Evolutionary conservation across 2,329 filamentous ascomycete genomes (phyloP).

Genomic region (Botryotinia calthae): DNA sequence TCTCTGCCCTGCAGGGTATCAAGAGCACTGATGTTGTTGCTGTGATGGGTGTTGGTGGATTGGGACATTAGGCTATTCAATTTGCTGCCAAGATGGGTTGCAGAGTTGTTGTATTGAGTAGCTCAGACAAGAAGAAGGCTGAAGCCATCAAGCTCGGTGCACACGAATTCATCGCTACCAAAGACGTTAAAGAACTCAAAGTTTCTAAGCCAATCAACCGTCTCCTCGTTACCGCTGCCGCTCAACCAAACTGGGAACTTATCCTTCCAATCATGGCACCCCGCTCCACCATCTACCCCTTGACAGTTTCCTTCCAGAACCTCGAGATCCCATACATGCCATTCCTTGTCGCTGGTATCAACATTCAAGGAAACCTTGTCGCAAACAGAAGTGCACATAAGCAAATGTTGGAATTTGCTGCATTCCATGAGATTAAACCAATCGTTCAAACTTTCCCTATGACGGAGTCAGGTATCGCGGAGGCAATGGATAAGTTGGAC

Average conservation of each 20-base stretch:
- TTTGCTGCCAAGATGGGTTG: conserved; percentile 62
- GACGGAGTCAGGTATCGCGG: conserved; percentile 50
- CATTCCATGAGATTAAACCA: conserved; percentile 54
- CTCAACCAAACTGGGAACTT: conserved; percentile 27
- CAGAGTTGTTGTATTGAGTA: conserved; percentile 55
- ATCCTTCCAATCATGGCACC: conserved; percentile 25
- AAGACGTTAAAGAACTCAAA: conserved; percentile 41
- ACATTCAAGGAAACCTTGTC: conserved; percentile 24
- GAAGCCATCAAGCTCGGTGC: conserved; percentile 60
- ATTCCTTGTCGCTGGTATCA: conserved; percentile 25
- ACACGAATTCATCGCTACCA: conserved; percentile 58
- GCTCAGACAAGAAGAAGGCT: conserved; percentile 58
- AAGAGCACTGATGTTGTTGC: conserved; percentile 37
- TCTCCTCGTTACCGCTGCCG: conserved; percentile 30
- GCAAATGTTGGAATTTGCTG: conserved; percentile 58
- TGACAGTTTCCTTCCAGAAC: conserved; percentile 53
- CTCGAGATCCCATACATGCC: conserved; percentile 31
- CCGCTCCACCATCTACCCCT: conserved; percentile 59
- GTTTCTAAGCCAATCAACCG: conserved; percentile 26
- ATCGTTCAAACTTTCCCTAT: conserved; percentile 55
- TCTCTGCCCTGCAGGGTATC: conserved; percentile 37
- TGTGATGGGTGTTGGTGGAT: conserved; percentile 55
- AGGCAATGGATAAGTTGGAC: conserved; percentile 55
- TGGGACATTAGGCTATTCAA: conserved; percentile 61
- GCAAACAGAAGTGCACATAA: conserved; percentile 47